Evolutionary conservation across 176 grass and related monocot species (phyloP).

Genomic region (Eragrostis curvula): DNA sequence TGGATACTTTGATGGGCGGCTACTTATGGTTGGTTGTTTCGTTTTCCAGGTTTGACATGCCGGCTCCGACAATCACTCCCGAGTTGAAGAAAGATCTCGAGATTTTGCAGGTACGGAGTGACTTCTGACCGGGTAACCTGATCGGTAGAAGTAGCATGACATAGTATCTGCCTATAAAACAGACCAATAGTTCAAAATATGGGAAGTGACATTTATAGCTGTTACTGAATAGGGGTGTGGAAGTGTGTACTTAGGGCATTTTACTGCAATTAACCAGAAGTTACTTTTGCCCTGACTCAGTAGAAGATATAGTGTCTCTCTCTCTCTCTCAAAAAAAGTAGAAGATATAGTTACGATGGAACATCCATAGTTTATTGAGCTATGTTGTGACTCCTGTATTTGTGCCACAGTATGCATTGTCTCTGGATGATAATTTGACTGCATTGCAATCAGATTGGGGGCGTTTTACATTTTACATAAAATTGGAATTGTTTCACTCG

Average conservation of each 20-base stretch:
- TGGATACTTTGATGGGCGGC: neutral
- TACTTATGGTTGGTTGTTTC: constrained; percentile 15
- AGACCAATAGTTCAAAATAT: neutral
- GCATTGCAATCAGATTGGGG: neutral
- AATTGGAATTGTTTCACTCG: neutral
- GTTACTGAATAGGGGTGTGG: neutral
- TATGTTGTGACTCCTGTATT: neutral
- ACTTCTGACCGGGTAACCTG: neutral
- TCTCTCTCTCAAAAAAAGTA: too few species aligned
- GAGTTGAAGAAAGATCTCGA: constrained; percentile 92
- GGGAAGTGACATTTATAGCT: neutral
- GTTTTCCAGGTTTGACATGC: constrained; percentile 87
- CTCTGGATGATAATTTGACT: neutral
- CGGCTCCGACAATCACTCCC: constrained; percentile 80
- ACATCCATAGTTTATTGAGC: neutral
- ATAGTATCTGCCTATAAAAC: neutral
- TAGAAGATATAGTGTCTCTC: neutral
- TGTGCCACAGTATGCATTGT: neutral
- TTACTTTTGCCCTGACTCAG: neutral
- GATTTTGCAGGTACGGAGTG: constrained; percentile 74
- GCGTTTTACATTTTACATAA: neutral
- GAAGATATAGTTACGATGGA: neutral
- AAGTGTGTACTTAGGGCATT: neutral
- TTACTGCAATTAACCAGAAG: neutral
- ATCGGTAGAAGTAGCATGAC: neutral